Evolutionary conservation across 805 yeast genomes (phyloP), one percentile per base, ranked within the genome.

Genomic region (Candida orba): DNA sequence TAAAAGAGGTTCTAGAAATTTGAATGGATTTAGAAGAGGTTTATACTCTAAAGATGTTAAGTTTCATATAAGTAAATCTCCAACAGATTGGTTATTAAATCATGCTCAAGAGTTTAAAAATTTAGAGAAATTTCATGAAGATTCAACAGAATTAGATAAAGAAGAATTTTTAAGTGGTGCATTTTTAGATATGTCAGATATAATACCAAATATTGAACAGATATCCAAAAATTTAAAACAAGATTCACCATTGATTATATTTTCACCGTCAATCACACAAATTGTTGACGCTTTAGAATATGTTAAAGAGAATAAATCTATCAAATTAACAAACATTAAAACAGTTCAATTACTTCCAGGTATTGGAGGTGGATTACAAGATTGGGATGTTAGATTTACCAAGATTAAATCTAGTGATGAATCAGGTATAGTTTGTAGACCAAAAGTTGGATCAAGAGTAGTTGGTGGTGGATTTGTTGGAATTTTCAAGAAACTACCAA

Each of bases 391-490:
- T 1, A 56, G 76, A 39, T 56, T 57, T 32, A 54, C 75, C 1
- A 45, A 52, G 2, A 62, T 70, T n/a, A 63, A 68, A 53, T 64
- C 67, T 4, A 65, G 68, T 2, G 69, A 69, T 3, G 64, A 65
- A 33, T 52, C 56, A 5, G 75, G 67, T 2, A 54, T 65, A 44
- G 75, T 73, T 5, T 73, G 76, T 40, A 59, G 78, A 48, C 79
- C 79, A 4, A 69, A 66, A 51, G 78, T 73, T 23, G 78, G 77
- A 0, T 53, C 62, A 2, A 62, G 67, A 47, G 62, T 68, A 0
- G 70, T 68, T 33, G 78, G 76, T 18, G 79, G 79, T 33, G 79
- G 79, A 9, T 74, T 74, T 52, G 67, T 72, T 33, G 69, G 66
- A 1, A 54, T 73, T 8, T 72, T 74, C 47, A 64, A 60, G 45